Percentiles rank a stretch among this genome's conserved stretches.
phyloP scores from a whole-genome alignment of 140 eudicot genomes.

The Bidens hawaiensis region DNA sequence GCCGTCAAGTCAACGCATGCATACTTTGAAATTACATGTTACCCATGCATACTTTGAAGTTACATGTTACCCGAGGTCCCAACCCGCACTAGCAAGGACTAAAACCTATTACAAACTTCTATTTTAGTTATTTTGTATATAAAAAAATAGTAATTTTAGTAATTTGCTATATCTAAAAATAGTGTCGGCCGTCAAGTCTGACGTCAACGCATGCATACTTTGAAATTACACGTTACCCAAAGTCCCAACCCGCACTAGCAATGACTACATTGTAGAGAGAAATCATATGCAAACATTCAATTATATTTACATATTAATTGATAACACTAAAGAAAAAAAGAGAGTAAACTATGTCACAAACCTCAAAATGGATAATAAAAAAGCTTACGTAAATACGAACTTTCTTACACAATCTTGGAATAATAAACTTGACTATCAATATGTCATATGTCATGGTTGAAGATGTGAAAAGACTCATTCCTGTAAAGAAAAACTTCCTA shows the following conservation, averaged over 20 bases:
- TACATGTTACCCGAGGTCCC: too few relatives aligned
- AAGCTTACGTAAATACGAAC: constrained; percentile 17
- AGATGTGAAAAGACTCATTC: constrained; percentile 24
- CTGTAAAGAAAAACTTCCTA: constrained; percentile 17
- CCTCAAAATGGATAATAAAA: constrained; percentile 8
- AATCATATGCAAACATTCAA: neutral
- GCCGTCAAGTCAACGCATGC: too few relatives aligned
- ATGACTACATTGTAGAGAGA: neutral
- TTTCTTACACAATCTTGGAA: constrained; percentile 18
- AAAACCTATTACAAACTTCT: too few relatives aligned
- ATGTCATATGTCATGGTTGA: constrained; percentile 5
- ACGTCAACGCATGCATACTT: too few relatives aligned
- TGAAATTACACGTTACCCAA: too few relatives aligned
- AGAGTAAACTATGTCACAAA: constrained; percentile 8
- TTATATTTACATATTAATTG: neutral
- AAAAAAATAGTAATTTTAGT: too few relatives aligned
- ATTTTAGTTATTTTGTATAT: too few relatives aligned
- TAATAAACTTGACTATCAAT: constrained; percentile 15
- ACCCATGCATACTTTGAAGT: too few relatives aligned
- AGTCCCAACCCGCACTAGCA: neutral
- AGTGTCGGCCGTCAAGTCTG: too few relatives aligned
- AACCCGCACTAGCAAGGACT: too few relatives aligned
- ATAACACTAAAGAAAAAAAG: constrained; percentile 1
- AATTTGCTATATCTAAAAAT: too few relatives aligned
- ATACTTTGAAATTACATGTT: too few relatives aligned